Evolutionary conservation across 345 rosid genomes (phyloP).

Genomic region (Hypericum perforatum): DNA sequence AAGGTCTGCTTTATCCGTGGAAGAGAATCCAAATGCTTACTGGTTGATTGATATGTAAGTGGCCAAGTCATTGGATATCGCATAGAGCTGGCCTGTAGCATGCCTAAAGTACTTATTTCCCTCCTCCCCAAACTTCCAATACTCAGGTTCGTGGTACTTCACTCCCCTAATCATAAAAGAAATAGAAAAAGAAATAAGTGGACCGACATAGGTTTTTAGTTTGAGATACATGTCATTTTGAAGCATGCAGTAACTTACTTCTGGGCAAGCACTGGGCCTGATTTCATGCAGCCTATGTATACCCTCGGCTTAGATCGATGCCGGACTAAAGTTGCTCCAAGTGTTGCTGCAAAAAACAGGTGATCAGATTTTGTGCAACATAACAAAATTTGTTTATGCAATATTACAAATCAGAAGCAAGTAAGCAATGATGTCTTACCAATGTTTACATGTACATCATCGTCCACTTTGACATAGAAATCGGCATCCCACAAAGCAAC

Average conservation of each 20-base stretch:
- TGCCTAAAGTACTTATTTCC: slow-evolving; percentile 96
- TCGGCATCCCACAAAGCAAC: slow-evolving; percentile 5
- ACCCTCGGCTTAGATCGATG: slow-evolving; percentile 66
- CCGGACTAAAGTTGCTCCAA: slow-evolving; percentile 70
- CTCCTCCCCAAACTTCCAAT: slow-evolving; percentile 96
- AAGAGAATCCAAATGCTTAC: slow-evolving; percentile 30
- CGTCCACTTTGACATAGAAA: background rate
- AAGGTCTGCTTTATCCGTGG: background rate
- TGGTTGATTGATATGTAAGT: slow-evolving; percentile 76
- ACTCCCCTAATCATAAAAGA: slow-evolving; percentile 51
- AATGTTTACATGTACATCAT: slow-evolving; percentile 1
- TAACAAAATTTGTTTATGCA: background rate
- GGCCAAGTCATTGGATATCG: slow-evolving; percentile 81
- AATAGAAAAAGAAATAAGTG: slow-evolving; percentile 3
- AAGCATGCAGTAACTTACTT: slow-evolving; percentile 46
- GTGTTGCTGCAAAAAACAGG: slow-evolving; percentile 57
- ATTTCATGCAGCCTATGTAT: slow-evolving; percentile 96
- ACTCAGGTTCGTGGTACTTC: slow-evolving; percentile 91
- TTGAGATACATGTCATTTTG: background rate
- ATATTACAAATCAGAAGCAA: too few species aligned
- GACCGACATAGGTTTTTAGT: background rate
- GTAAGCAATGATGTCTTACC: background rate
- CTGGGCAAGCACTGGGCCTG: slow-evolving; percentile 93
- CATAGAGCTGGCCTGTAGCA: slow-evolving; percentile 96
- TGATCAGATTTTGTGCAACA: slow-evolving; percentile 4